These are phyloP conservation scores for Prototheca cutis DNA, from an alignment of 163 green algal genomes.

Conservation along the genomic window DNA sequence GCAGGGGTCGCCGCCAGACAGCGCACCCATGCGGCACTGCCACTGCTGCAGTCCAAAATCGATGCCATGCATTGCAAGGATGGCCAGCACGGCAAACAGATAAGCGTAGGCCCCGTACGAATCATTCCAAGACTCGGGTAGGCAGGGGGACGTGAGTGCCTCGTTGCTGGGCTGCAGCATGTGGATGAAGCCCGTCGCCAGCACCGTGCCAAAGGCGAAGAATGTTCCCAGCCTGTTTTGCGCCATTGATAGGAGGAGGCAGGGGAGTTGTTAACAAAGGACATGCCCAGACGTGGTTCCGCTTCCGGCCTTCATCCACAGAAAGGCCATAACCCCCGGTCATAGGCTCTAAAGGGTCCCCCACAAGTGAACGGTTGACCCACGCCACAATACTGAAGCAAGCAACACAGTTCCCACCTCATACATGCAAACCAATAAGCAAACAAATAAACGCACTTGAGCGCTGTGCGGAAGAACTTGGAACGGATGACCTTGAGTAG, in stretches of 20 bases:
- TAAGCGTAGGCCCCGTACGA: constrained; percentile 27
- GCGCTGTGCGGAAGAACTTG: background rate
- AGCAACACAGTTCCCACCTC: background rate
- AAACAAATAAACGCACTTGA: constrained; percentile 5
- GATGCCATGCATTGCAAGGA: constrained; percentile 25
- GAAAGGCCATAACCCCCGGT: too few species aligned
- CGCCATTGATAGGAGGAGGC: background rate
- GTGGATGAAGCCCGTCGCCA: constrained; percentile 34
- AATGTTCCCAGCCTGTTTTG: constrained; percentile 7
- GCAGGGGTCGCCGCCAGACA: background rate
- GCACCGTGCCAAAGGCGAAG: constrained; percentile 28
- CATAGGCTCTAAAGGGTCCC: too few species aligned
- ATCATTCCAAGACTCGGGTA: constrained; percentile 10
- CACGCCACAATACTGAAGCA: background rate
- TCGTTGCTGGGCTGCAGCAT: constrained; percentile 22
- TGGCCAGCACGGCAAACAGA: constrained; percentile 23
- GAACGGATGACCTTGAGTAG: background rate
- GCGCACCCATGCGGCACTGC: constrained; percentile 1
- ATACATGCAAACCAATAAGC: background rate
- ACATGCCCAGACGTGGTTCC: too few species aligned
- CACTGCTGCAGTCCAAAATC: constrained; percentile 16
- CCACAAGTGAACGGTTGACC: too few species aligned
- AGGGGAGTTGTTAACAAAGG: background rate
- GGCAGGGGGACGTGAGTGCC: constrained; percentile 19
- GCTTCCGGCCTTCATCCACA: too few species aligned